Evolutionary conservation across 768 basidiomycete genomes (phyloP), one percentile per base, ranked within the genome.

Genomic region (Rhizopogon vinicolor): DNA sequence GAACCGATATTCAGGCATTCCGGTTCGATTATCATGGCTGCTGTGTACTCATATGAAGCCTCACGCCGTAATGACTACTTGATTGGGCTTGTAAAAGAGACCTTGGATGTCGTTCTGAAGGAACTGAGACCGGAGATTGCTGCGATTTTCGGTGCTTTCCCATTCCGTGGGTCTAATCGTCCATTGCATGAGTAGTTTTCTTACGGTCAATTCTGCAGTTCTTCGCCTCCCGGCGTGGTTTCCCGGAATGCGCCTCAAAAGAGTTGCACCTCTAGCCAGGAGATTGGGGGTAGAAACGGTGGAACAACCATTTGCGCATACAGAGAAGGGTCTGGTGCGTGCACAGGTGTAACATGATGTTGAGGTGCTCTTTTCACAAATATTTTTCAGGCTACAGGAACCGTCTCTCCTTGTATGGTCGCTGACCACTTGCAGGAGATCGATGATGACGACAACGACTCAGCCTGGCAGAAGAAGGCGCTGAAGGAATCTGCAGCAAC

Each of bases 221-320:
- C 29, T 40, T 22, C 39, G 31, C 39, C 41, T 58, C 10, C 58
- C 58, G 9, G 12, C 46, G 6, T 58, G 58, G 58, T 40, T 58
- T 41, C 58, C 58, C n/a, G 58, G 58, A 7, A 51, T 54, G 33
- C 35, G 29, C 7, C 40, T 55, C 18, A 49, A 58, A 39, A 42
- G 50, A 13, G 18, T 39, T 8, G 58, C 54, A 3, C 33, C 29
- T 28, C 16, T 43, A n/a, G 19, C 44, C 13, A 42, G 41, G n/a
- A 37, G 31, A 29, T 14, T 50, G 29, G 50, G 40, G 29, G 13
- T 5, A 18, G 39, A 51, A 10, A 35, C 49, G 49, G 25, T 55
- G 8, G 51, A 51, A 33, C 41, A 18, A 14, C 58, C 58, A n/a
- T 58, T 55, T 41, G 37, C 45, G 2, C 28, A 46, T 29, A 54